Base-by-base conservation (phyloP, 495 filamentous ascomycete species). In the Pyronema omphalodes region DNA sequence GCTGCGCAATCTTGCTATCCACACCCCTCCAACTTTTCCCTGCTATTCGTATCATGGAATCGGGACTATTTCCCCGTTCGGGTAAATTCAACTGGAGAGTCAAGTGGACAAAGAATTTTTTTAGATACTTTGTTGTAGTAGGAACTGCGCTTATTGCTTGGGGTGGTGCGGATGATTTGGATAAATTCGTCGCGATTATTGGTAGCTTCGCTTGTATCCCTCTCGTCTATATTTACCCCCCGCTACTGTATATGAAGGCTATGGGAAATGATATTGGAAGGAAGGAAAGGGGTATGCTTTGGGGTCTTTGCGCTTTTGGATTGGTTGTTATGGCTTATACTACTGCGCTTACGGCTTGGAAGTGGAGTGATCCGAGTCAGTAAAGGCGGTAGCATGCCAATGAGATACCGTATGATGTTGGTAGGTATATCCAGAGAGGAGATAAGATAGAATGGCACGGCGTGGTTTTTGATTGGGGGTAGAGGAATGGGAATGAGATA, bases 31-130 rank as follows among this genome's bases (percentile, higher is more conserved):
- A 98, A 67, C 84, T 98, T 56, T 96, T 94, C 75, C 91, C 91
- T 0, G 91, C 91, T 43, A 96, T 98, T 60, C 80, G 62, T 51
- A 79, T 79, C 57, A 73, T 77, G 70, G 76, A 79, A 61, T 77
- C 74, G 53, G 78, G 79, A 58, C 68, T 86, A 3, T 85, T 86
- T 70, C 78, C 76, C 19, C 77, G 81, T 63, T 94, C 86, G 53
- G 91, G 91, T 51, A 98, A 98, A 67, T 87, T 93, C 66, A 94
- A 95, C 67, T 84, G 83, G 0, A 82, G 78, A 51, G 93, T 96
- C 72, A 98, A 98, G 70, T 95, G 89, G 89, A 81, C 93, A 74
- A 98, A 98, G 79, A 98, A 98, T 60, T 71, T 80, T 52, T 96
- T 91, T 72, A 82, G 91, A 36, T 96, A 95, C 70, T 78, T 88